Evolutionary conservation across 257 asterid genomes (phyloP), one percentile per base, ranked within the genome.

Genomic region (Solanum lignicaule): DNA sequence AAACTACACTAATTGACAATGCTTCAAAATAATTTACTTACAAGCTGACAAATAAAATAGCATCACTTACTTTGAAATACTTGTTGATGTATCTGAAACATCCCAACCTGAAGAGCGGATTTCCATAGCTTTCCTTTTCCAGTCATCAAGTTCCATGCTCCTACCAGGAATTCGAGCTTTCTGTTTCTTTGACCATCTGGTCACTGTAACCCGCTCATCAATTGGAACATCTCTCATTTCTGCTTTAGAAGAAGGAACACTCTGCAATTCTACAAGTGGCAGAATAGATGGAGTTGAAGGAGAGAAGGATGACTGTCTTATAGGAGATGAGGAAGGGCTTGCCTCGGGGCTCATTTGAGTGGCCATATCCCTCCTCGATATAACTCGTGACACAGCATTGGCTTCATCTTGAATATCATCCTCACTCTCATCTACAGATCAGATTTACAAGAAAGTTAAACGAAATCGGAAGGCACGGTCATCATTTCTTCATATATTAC

Each of bases 321-420:
- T 65, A 1, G 95, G 93, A 32, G 99, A 94, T 65, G 95, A 94
- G 35, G 88, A 89, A 82, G 88, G 91, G 91, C 98, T 94, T 87
- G 93, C 93, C 90, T 92, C 94, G 0, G 99, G 99, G 88, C 99
- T 97, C 98, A 97, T 97, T 90, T 95, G 99, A 75, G 99, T 95
- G 4, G 98, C 98, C 98, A 97, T 95, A 89, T 97, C 99, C 90
- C 98, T 92, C 89, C 99, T 94, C 25, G 95, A 95, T 86, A 94
- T 93, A 71, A 87, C 92, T 55, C 93, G 93, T 39, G 94, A 91
- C 85, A 92, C 88, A 43, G 87, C 90, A 91, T 92, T 89, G 81
- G 90, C 92, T 32, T 89, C 86, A 90, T 91, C 93, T 78, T 89
- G 91, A 11, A 33, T 31, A 60, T 36, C 68, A 62, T 73, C 69